These are phyloP conservation scores for Bipolaris victoriae DNA, from an alignment of 2,329 filamentous ascomycete genomes.

Conservation along the genomic window DNA sequence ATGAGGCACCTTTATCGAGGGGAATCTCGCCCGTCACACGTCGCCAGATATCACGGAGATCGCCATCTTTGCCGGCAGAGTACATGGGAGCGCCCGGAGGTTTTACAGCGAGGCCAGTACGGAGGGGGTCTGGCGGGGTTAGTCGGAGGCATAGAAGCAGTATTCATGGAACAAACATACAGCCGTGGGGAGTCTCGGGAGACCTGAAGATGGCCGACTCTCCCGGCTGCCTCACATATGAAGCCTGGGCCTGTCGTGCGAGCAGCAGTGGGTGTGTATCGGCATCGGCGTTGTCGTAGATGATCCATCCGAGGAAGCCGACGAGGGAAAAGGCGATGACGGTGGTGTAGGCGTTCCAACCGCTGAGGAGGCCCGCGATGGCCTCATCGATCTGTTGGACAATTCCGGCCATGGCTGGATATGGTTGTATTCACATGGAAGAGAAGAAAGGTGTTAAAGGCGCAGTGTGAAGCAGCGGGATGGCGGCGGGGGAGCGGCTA, in stretches of 20 bases:
- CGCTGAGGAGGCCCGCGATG: conserved; percentile 71
- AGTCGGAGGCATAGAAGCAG: conserved; percentile 13
- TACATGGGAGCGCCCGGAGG: conserved; percentile 81
- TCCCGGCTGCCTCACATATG: conserved; percentile 79
- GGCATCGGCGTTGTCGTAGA: conserved; percentile 76
- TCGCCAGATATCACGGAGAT: conserved; percentile 90
- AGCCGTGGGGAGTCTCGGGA: conserved; percentile 83
- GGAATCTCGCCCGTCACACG: conserved; percentile 69
- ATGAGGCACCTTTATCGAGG: conserved; percentile 68
- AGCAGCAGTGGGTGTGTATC: conserved; percentile 93
- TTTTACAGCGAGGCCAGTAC: conserved; percentile 69
- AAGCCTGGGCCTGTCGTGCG: conserved; percentile 79
- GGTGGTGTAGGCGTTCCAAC: conserved; percentile 85
- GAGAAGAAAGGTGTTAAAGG: not conserved
- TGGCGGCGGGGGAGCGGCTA: conserved; percentile 16
- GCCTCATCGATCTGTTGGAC: conserved; percentile 74
- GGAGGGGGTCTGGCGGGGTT: conserved; percentile 43
- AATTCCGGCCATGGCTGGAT: conserved; percentile 49
- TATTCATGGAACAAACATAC: conserved; percentile 22
- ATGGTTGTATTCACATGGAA: conserved; percentile 14
- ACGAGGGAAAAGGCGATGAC: conserved; percentile 70
- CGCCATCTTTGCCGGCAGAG: conserved; percentile 81
- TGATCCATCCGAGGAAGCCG: conserved; percentile 71
- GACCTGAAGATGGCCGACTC: conserved; percentile 87
- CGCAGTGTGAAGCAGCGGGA: conserved; percentile 7